Conservation (phyloP, 2,329 filamentous ascomycete species). For the Colletotrichum truncatum region DNA sequence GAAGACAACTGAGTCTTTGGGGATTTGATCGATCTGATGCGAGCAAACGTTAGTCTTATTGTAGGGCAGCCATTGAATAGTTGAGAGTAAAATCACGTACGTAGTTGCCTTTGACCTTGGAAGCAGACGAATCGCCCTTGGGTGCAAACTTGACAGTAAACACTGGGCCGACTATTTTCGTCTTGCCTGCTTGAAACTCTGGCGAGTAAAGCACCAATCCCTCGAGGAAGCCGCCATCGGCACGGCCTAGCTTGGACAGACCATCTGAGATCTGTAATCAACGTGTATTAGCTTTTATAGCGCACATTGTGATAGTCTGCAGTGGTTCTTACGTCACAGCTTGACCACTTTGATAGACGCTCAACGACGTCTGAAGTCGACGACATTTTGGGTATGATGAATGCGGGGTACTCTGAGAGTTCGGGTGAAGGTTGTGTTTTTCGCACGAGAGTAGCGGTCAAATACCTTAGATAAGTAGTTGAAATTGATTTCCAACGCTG, state of each 20-base stretch:
- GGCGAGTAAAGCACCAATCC: conserved; percentile 65
- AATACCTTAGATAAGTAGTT: neutral
- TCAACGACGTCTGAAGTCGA: neutral
- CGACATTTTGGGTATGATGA: neutral
- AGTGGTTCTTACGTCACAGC: neutral
- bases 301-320: neutral
- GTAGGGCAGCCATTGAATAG: too few relatives aligned
- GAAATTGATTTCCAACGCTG: neutral
- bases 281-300: neutral
- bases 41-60: neutral
- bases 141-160: conserved; percentile 63
- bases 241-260: conserved; percentile 56
- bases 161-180: conserved; percentile 63
- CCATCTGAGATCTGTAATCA: conserved; percentile 45
- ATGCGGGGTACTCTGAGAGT: too few relatives aligned
- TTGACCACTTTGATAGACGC: neutral
- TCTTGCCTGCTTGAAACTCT: conserved; percentile 53
- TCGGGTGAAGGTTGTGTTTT: too few relatives aligned
- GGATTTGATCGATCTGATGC: neutral
- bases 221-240: conserved; percentile 61
- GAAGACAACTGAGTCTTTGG: neutral
- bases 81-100: too few relatives aligned
- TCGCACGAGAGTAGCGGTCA: too few relatives aligned
- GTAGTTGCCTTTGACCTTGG: conserved; percentile 56
- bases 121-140: conserved; percentile 51